phyloP scores from a whole-genome alignment of 805 yeast genomes.

The Lipomyces orientalis region DNA sequence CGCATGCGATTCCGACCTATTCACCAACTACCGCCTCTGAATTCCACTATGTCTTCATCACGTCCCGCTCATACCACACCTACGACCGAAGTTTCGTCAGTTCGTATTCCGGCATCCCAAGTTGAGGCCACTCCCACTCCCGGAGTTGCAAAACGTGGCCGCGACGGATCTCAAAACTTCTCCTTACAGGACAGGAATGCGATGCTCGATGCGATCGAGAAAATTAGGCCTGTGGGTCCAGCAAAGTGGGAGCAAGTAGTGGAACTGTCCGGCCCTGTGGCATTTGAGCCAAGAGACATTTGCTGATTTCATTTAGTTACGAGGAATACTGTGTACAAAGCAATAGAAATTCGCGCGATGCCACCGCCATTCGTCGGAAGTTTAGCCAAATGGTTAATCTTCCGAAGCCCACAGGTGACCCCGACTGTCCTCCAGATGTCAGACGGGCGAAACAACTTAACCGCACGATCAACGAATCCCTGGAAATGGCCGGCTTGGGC shows the following conservation, averaged over 20 bases:
- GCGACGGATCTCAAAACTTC: too few species aligned
- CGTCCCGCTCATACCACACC: neutral
- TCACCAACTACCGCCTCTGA: neutral
- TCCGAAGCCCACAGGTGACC: neutral
- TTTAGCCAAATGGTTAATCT: neutral
- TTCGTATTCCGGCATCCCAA: too few species aligned
- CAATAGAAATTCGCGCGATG: too few species aligned
- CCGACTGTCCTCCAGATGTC: neutral
- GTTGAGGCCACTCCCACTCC: neutral
- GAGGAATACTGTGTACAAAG: too few species aligned
- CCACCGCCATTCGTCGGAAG: neutral
- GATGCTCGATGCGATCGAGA: neutral
- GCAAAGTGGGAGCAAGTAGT: neutral
- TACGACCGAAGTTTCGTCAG: too few species aligned
- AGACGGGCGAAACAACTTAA: neutral
- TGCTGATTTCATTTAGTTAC: neutral
- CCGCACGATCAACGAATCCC: neutral
- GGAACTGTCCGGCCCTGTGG: too few species aligned
- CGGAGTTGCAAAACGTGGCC: neutral
- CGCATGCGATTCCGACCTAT: constrained; percentile 2
- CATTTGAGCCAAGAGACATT: too few species aligned
- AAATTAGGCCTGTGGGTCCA: neutral
- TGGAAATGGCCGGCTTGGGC: neutral
- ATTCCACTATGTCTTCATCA: neutral
- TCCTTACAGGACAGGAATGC: too few species aligned